Percentiles rank a stretch among this genome's conserved stretches.
Conservation (phyloP, 306 rosid species). For the Trifolium repens region DNA sequence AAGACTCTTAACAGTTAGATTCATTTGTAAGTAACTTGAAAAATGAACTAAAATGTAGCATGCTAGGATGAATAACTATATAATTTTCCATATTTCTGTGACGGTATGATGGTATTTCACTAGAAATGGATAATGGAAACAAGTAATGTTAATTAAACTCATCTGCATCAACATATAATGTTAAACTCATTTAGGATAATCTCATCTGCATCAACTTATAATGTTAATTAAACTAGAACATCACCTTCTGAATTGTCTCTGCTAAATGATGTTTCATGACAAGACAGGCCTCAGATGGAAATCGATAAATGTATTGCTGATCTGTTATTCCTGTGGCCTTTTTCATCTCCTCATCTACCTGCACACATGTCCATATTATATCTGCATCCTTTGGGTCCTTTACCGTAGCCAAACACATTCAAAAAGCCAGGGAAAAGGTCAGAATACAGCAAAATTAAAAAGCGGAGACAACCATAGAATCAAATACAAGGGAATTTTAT, state of each 20-base stretch:
- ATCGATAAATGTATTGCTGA: constrained; percentile 80
- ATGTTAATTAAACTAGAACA: constrained; percentile 32
- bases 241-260: constrained; percentile 87
- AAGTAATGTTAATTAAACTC: constrained; percentile 20
- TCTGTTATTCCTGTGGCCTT: constrained; percentile 80
- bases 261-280: constrained; percentile 99
- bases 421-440: constrained; percentile 35
- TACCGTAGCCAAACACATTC: constrained; percentile 55
- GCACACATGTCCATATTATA: constrained; percentile 85
- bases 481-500: not conserved
- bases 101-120: constrained; percentile 16
- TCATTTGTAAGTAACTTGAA: constrained; percentile 1
- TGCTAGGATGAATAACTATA: constrained; percentile 17
- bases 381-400: constrained; percentile 85
- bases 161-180: not conserved
- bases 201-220: constrained; percentile 8
- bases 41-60: constrained; percentile 17
- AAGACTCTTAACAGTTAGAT: too few species aligned
- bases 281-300: constrained; percentile 92
- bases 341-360: constrained; percentile 85
- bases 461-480: constrained; percentile 27
- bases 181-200: not conserved
- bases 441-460: constrained; percentile 25
- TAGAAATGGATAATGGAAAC: constrained; percentile 17
- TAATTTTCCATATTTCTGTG: not conserved